Evolutionary conservation across 805 yeast species (phyloP).

Genomic region (Nakazawaea populi): DNA sequence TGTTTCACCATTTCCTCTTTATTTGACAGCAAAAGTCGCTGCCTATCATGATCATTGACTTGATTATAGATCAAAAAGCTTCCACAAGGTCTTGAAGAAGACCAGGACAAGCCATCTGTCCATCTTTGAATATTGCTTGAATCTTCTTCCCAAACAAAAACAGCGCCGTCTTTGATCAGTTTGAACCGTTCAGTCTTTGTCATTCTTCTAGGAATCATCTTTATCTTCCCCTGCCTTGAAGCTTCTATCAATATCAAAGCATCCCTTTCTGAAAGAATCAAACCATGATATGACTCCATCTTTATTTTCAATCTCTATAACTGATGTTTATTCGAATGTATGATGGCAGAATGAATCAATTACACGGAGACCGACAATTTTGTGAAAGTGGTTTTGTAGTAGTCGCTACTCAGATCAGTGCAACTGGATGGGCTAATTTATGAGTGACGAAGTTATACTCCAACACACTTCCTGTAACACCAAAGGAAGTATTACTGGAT

Average conservation of each 20-base stretch:
- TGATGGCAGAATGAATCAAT: too few relatives aligned
- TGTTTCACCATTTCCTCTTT: constrained; percentile 27
- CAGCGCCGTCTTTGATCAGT: constrained; percentile 48
- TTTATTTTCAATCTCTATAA: neutral
- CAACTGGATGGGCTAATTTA: too few relatives aligned
- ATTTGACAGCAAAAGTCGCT: constrained; percentile 5
- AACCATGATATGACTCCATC: constrained; percentile 60
- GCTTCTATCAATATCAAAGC: constrained; percentile 65
- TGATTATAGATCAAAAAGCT: constrained; percentile 58
- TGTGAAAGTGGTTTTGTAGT: too few relatives aligned
- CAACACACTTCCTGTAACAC: too few relatives aligned
- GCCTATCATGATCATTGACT: constrained; percentile 32
- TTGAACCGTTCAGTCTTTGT: constrained; percentile 45
- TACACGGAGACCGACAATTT: too few relatives aligned
- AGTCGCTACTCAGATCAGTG: too few relatives aligned
- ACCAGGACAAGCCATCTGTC: constrained; percentile 76
- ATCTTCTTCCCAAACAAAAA: constrained; percentile 68
- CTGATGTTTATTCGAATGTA: too few relatives aligned
- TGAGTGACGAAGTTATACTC: too few relatives aligned
- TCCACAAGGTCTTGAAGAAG: constrained; percentile 64
- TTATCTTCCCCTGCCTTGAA: constrained; percentile 46
- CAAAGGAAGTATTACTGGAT: too few relatives aligned
- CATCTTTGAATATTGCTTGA: constrained; percentile 68
- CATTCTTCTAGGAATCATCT: constrained; percentile 51
- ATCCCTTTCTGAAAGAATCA: constrained; percentile 49